Evolutionary conservation across 345 rosid genomes (phyloP).

Genomic region (Dipteronia sinensis): DNA sequence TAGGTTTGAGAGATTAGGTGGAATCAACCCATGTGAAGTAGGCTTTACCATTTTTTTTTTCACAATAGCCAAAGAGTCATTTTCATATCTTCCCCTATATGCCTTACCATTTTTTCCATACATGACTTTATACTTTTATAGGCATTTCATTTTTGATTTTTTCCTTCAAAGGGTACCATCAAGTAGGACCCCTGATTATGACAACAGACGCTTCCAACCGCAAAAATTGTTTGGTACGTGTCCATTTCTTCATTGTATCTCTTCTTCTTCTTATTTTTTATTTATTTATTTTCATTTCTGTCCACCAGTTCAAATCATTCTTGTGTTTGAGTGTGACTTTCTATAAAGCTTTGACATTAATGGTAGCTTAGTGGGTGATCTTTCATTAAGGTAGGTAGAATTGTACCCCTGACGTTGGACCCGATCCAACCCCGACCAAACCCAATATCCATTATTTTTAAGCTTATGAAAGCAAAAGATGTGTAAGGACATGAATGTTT

Average conservation of each 20-base stretch:
- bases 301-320: background rate
- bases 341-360: background rate
- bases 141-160: background rate
- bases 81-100: background rate
- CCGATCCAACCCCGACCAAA: background rate
- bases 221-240: background rate
- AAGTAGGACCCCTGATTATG: background rate
- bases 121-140: background rate
- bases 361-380: background rate
- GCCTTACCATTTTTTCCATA: conserved; percentile 7
- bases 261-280: background rate
- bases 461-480: background rate
- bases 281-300: background rate
- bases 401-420: background rate
- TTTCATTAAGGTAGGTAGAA: background rate
- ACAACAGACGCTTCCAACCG: background rate
- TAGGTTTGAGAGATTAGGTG: background rate
- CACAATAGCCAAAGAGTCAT: background rate
- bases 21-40: conserved; percentile 15
- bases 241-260: background rate
- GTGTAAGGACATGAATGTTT: background rate
- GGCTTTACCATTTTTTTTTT: background rate
- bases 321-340: background rate
- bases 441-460: background rate
- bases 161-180: background rate